These are phyloP conservation scores for Cordyceps cateniannulata DNA, from an alignment of 2,329 filamentous ascomycete species.

Conservation along the genomic window DNA sequence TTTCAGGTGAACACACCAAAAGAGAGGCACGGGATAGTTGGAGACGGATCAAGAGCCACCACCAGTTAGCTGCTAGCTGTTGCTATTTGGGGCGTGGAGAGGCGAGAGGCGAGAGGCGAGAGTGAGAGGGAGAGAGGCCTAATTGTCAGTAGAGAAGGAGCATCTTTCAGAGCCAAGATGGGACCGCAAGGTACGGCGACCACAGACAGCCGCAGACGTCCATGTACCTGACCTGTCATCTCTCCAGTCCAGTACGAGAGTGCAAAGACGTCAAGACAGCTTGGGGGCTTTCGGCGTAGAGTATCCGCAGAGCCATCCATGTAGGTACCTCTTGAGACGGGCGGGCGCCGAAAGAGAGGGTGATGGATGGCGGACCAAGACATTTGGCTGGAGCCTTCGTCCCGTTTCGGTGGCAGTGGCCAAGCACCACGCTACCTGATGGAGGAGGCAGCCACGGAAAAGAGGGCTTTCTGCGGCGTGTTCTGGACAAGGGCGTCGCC, in stretches of 20 bases:
- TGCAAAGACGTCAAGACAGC: neutral
- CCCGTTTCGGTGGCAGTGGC: neutral
- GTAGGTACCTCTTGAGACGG: neutral
- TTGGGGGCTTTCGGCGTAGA: neutral
- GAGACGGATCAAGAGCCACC: neutral
- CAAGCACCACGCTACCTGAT: slow-evolving; percentile 1
- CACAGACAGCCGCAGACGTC: neutral
- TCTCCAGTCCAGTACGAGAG: neutral
- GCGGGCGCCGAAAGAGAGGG: slow-evolving; percentile 1
- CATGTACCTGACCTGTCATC: slow-evolving; percentile 12
- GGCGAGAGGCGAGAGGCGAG: neutral
- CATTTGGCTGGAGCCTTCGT: slow-evolving; percentile 10
- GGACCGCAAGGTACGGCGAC: neutral
- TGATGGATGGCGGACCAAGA: slow-evolving; percentile 5
- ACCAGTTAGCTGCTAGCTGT: neutral
- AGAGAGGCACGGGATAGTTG: neutral
- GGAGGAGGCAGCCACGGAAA: slow-evolving; percentile 7
- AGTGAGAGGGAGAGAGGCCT: neutral
- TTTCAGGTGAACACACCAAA: neutral
- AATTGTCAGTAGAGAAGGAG: neutral
- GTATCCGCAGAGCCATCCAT: neutral
- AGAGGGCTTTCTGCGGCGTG: neutral
- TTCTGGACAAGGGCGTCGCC: neutral
- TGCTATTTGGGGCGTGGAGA: neutral
- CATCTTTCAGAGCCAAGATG: neutral